Conservation (phyloP, 2,329 filamentous ascomycete species). For the Thielaviopsis ethacetica region DNA sequence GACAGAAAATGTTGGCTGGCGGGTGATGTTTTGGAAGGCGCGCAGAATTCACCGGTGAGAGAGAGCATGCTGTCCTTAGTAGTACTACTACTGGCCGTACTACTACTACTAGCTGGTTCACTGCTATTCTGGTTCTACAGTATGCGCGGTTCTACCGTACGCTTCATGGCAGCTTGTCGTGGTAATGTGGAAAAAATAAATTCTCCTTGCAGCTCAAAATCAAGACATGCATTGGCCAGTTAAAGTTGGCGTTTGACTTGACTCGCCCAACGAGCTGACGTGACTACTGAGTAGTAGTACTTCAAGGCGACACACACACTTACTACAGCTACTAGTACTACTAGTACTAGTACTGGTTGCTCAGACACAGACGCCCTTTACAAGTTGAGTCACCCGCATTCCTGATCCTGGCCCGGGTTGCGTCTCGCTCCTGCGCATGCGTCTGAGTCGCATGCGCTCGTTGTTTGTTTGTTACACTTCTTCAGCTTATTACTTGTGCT, state of each 20-base stretch:
- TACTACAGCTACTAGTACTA: background rate
- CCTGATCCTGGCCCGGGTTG: slow-evolving; percentile 6
- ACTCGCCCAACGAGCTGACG: too few species aligned
- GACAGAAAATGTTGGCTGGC: background rate
- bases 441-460: background rate
- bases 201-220: background rate
- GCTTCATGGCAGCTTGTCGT: background rate
- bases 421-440: background rate
- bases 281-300: too few species aligned
- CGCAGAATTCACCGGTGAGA: background rate
- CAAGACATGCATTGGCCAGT: background rate
- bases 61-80: too few species aligned
- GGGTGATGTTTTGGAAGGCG: background rate
- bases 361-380: background rate
- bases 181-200: background rate
- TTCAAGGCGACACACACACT: too few species aligned
- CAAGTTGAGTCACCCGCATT: slow-evolving; percentile 10
- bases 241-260: background rate
- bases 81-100: too few species aligned
- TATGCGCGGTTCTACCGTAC: too few species aligned
- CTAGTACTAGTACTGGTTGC: too few species aligned
- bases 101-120: too few species aligned
- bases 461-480: background rate
- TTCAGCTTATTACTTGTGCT: background rate
- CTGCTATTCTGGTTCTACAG: too few species aligned